Evolutionary conservation across 2,329 filamentous ascomycete species (phyloP), one percentile per base, ranked within the genome.

Genomic region (Colletotrichum sp.): DNA sequence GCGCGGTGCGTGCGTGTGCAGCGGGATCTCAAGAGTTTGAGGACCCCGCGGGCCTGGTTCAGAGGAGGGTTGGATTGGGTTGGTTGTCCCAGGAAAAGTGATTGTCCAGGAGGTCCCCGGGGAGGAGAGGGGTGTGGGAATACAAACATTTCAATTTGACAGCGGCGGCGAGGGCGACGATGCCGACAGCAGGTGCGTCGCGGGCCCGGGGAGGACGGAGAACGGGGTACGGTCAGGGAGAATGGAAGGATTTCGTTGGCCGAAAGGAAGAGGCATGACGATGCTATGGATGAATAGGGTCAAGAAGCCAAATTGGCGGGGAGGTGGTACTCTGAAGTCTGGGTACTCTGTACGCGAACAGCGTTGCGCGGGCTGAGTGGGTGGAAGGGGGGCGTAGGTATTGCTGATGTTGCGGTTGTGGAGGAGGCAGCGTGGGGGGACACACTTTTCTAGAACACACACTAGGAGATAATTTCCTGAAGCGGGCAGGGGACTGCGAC

Each of bases 391-490:
- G 44, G 44, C 34, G 34, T 39, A 39, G 34, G 34, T 39, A 39
- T 5, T 52, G 25, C 9, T 63, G 57, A 27, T 52, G 68, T 36
- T 59, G 57, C 52, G 8, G 57, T 52, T 52, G 68, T 66, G 68
- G 52, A 71, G 52, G 67, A 65, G 44, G 48, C 48, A 76, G 74
- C 70, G 74, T 76, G 74, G 74, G 73, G 73, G 74, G 69, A 48
- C 70, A 57, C 44, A 68, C 52, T 68, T 76, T 76, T 76, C 70
- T 76, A 74, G 74, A 76, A 74, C 74, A 65, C 57, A 27, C 70
- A 76, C 74, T 76, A 76, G 74, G 74, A 69, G 34, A 76, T 69
- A 76, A 76, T 76, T 76, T 60, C 74, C 74, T 76, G 70, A 76
- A 76, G 22, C 25, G 71, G 70, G 71, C 44, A 76, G 55, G 64